phyloP scores from a whole-genome alignment of 768 basidiomycete genomes.

The Tricholoma sp. region DNA sequence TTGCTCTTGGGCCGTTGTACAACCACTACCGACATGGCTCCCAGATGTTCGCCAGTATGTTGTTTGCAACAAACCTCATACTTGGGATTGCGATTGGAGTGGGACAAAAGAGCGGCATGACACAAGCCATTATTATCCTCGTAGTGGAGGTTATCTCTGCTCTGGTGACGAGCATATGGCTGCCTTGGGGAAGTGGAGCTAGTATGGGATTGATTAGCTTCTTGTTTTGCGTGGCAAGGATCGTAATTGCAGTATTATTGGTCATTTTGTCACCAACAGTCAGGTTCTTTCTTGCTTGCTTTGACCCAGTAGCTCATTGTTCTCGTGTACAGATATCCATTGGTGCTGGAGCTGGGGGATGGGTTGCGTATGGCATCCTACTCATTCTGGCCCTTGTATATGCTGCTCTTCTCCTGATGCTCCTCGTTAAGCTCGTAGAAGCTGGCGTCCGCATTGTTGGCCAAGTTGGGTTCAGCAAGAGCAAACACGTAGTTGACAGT shows the following conservation, averaged over 20 bases:
- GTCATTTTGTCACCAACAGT: conserved; percentile 90
- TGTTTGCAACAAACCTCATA: conserved; percentile 78
- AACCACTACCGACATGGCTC: conserved; percentile 92
- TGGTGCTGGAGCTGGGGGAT: conserved; percentile 73
- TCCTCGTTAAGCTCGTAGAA: conserved; percentile 82
- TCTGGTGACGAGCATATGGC: conserved; percentile 87
- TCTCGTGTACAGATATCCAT: conserved; percentile 65
- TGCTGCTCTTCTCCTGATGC: conserved; percentile 75
- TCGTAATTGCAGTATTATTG: conserved; percentile 83
- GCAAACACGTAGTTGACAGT: conserved; percentile 71
- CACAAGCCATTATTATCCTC: conserved; percentile 87
- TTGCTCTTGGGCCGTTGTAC: conserved; percentile 88
- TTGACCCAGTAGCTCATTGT: conserved; percentile 7
- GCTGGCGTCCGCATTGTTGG: conserved; percentile 75
- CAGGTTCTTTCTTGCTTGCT: conserved; percentile 25
- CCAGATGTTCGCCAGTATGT: conserved; percentile 79
- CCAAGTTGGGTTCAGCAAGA: conserved; percentile 79
- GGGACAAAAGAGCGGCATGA: conserved; percentile 85
- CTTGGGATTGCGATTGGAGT: conserved; percentile 85
- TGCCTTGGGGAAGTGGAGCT: conserved; percentile 95
- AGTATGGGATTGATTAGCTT: conserved; percentile 97
- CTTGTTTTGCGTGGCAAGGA: conserved; percentile 86
- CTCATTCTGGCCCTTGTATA: conserved; percentile 80
- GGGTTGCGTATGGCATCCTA: conserved; percentile 93
- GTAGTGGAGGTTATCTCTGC: conserved; percentile 85